Percentiles rank a stretch among this genome's conserved stretches.
Conservation (phyloP, 345 rosid species). For the Aethionema arabicum region DNA sequence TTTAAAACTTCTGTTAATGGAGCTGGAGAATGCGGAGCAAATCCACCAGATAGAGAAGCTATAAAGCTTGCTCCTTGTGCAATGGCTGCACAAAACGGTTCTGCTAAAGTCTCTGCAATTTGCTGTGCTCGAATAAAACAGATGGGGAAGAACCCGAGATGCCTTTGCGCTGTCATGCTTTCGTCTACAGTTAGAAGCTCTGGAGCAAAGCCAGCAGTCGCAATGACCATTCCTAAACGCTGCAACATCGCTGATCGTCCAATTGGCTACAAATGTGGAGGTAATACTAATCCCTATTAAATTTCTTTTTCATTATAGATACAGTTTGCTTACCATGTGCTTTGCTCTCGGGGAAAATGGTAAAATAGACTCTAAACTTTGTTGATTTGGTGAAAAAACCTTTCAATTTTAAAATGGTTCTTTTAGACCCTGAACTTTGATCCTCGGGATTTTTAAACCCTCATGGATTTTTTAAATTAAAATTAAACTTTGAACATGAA, state of each 20-base stretch:
- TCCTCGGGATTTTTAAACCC: too few relatives aligned
- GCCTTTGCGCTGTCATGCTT: constrained; percentile 87
- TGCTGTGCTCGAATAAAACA: constrained; percentile 71
- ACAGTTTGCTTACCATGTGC: background rate
- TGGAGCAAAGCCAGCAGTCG: constrained; percentile 68
- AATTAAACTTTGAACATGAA: too few relatives aligned
- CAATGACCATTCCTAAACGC: constrained; percentile 84
- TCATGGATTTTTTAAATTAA: too few relatives aligned
- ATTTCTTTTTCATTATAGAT: background rate
- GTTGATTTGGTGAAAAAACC: too few relatives aligned
- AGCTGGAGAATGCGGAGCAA: constrained; percentile 78
- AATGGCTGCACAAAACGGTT: constrained; percentile 55
- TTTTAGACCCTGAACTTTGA: too few relatives aligned
- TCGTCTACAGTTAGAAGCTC: constrained; percentile 71
- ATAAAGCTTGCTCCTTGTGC: constrained; percentile 84
- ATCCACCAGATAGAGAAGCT: constrained; percentile 79
- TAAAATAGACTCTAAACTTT: too few relatives aligned
- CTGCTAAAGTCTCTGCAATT: constrained; percentile 54
- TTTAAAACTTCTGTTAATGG: constrained; percentile 44
- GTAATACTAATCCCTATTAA: constrained; percentile 27
- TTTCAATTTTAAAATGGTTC: too few relatives aligned
- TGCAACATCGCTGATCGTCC: constrained; percentile 81
- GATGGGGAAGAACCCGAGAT: constrained; percentile 70
- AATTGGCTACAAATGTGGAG: constrained; percentile 86
- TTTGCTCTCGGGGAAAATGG: too few relatives aligned